Percentiles rank a stretch among this genome's conserved stretches.
phyloP scores from a whole-genome alignment of 305 asterid genomes.

The Solanum hybrid region DNA sequence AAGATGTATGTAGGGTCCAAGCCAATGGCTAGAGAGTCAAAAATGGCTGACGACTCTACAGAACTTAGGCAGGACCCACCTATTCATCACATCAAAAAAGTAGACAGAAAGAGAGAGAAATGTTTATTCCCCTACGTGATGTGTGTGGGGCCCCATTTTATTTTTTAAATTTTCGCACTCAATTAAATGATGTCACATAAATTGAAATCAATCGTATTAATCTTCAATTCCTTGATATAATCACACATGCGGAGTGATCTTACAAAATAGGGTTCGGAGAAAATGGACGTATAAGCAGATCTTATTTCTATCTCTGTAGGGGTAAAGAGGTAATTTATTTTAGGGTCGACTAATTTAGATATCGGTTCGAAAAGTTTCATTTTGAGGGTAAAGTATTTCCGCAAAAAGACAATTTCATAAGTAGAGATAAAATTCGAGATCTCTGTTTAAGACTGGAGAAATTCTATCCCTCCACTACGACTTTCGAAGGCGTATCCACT shows the following conservation, averaged over 20 bases:
- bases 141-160: slow-evolving; percentile 3
- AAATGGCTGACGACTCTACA: slow-evolving; percentile 15
- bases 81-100: background rate
- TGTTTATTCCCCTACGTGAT: slow-evolving; percentile 1
- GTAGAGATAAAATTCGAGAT: fast-evolving
- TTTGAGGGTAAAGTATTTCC: background rate
- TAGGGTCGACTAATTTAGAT: background rate
- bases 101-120: background rate
- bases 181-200: background rate
- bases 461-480: background rate
- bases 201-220: background rate
- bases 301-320: no score
- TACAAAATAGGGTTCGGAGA: background rate
- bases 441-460: fast-evolving
- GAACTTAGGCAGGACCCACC: background rate
- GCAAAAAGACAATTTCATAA: background rate
- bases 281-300: no score
- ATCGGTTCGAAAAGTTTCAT: background rate
- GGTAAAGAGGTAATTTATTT: background rate
- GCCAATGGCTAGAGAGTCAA: slow-evolving; percentile 12
- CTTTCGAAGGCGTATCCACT: background rate
- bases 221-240: background rate
- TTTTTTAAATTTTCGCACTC: fast-evolving
- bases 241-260: background rate
- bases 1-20: background rate